Evolutionary conservation across 2,329 filamentous ascomycete species (phyloP), one percentile per base, ranked within the genome.

Genomic region (Diaporthe amygdali): DNA sequence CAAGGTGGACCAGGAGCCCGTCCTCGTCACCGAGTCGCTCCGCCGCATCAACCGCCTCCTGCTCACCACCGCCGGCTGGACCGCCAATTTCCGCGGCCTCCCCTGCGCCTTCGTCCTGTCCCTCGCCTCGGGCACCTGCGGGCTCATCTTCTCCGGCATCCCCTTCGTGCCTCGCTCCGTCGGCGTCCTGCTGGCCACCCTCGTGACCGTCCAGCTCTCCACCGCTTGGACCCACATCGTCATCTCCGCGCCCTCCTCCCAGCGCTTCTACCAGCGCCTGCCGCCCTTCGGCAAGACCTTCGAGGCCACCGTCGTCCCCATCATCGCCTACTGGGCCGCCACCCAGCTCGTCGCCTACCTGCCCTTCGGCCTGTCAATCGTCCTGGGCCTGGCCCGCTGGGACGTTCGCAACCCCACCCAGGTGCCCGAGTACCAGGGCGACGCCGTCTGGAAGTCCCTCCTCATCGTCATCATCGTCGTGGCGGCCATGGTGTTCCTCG

Each of bases 221-320:
- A 89, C 95, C 75, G 88, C 90, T 67, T 97, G 95, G 94, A 93
- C 95, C 4, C 94, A 97, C 81, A 91, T 93, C 77, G 90, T 97
- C 79, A 95, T 98, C 78, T 91, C 94, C 2, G 86, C 90, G 67
- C 90, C 91, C 6, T 91, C 88, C 70, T 78, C 85, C 59, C 88
- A 89, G 79, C 84, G 83, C 75, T 94, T 92, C 85, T 93, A 88
- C 82, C 84, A 87, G 77, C 92, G 94, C 70, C 87, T 97, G 66
- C 91, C 93, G 20, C 82, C 90, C 55, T 89, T 90, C 79, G 85
- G 86, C 75, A 86, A 85, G 78, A 86, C 90, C 66, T 92, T 92
- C 84, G 86, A 89, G 77, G 90, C 93, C 71, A 91, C 94, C 73
- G 91, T 89, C 73, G 80, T 90, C 59, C 92, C 95, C 27, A 88